Conservation (phyloP, 257 asterid species). For the Solanum raphanifolium region DNA sequence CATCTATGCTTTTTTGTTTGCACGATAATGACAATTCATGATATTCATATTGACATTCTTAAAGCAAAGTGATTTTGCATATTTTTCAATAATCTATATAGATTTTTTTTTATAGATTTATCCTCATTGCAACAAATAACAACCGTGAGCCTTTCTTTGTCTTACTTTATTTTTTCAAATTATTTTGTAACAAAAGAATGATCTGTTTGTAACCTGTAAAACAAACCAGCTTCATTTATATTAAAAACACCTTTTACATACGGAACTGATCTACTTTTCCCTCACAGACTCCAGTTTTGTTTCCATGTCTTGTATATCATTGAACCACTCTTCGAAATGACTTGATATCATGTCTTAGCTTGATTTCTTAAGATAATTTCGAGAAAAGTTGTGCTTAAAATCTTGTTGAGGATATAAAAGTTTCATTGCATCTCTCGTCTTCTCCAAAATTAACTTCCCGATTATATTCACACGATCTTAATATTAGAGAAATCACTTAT, state of each 20-base stretch:
- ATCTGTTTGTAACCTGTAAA: neutral
- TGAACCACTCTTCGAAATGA: neutral
- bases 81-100: neutral
- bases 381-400: neutral
- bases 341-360: neutral
- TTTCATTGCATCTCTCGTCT: neutral
- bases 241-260: neutral
- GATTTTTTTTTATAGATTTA: neutral
- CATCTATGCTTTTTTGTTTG: neutral
- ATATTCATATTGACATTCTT: neutral
- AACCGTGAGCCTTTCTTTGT: constrained; percentile 8
- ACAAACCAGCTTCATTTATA: constrained; percentile 5
- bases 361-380: neutral
- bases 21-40: neutral
- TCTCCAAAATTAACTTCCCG: neutral
- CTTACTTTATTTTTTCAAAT: constrained; percentile 5
- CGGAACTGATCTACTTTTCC: neutral
- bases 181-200: constrained; percentile 2
- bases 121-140: constrained; percentile 12
- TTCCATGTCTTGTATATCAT: neutral
- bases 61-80: neutral
- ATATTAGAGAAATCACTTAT: constrained; percentile 3
- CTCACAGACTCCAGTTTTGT: neutral
- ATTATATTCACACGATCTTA: constrained; percentile 9
- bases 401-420: neutral